A percentile compares a stretch with the other conserved stretches of the same genome.
These are phyloP conservation scores for Trypanosoma scelopori DNA, from an alignment of 208 protist genomes.

Conservation along the genomic window DNA sequence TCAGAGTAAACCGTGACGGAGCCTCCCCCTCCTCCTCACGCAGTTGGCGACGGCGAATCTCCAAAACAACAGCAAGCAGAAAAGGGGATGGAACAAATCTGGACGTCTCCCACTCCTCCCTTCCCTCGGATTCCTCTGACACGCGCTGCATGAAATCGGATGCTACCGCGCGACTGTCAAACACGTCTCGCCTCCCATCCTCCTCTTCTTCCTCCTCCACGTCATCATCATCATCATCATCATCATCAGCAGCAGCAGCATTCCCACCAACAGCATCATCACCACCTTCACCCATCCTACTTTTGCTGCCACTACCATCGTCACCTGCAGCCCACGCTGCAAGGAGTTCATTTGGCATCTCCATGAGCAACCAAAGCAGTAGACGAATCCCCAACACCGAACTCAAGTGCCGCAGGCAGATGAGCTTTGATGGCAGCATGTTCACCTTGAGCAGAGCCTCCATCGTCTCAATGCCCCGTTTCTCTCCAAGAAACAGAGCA, in stretches of 20 bases:
- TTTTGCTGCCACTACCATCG: constrained; percentile 24
- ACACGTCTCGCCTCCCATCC: constrained; percentile 4
- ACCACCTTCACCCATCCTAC: constrained; percentile 24
- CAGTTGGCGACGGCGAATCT: constrained; percentile 60
- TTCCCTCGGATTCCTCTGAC: neutral
- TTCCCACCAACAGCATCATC: constrained; percentile 15
- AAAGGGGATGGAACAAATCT: constrained; percentile 51
- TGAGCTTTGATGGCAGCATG: constrained; percentile 43
- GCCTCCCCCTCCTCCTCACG: constrained; percentile 34
- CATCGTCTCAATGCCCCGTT: constrained; percentile 30
- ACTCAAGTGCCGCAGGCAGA: constrained; percentile 29
- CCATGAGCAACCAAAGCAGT: constrained; percentile 62
- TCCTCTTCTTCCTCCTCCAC: constrained; percentile 27
- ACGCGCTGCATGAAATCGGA: constrained; percentile 6
- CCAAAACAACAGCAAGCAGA: constrained; percentile 47
- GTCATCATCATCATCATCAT: constrained; percentile 25
- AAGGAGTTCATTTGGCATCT: constrained; percentile 41
- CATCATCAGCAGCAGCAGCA: constrained; percentile 16
- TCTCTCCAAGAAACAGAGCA: constrained; percentile 14
- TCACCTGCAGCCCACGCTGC: constrained; percentile 41
- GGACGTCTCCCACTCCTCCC: neutral
- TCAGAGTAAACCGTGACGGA: constrained; percentile 49
- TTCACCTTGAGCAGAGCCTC: constrained; percentile 50
- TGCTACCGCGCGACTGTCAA: constrained; percentile 1
- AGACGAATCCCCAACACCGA: constrained; percentile 49